Evolutionary conservation across 2,329 filamentous ascomycete genomes (phyloP).

Genomic region (Xylaria sp.): DNA sequence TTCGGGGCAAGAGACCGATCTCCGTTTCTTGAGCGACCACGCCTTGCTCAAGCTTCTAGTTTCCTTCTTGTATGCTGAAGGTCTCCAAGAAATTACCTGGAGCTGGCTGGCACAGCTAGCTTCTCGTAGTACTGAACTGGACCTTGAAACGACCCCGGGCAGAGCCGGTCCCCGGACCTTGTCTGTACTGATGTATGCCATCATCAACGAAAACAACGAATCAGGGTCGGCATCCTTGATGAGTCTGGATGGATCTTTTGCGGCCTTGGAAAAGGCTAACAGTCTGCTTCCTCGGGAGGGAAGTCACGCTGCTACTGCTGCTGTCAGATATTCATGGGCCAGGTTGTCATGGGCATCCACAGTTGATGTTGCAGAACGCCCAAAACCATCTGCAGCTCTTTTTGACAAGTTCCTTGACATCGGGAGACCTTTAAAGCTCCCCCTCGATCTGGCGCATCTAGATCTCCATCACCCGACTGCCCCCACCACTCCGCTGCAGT

Average conservation of each 20-base stretch:
- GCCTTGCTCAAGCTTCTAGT: constrained; percentile 49
- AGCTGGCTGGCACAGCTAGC: constrained; percentile 55
- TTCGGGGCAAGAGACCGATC: constrained; percentile 52
- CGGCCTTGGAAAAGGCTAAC: constrained; percentile 54
- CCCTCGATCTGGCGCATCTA: constrained; percentile 59
- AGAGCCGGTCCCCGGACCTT: constrained; percentile 39
- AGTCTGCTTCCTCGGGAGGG: constrained; percentile 46
- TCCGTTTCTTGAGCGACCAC: constrained; percentile 52
- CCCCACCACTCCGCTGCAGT: constrained; percentile 56
- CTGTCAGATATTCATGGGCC: constrained; percentile 53
- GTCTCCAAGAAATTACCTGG: constrained; percentile 58
- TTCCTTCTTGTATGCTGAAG: constrained; percentile 59
- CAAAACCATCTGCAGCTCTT: constrained; percentile 52
- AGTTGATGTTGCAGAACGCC: constrained; percentile 53
- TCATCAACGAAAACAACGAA: constrained; percentile 42
- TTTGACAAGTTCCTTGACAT: constrained; percentile 60
- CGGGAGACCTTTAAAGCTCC: constrained; percentile 48
- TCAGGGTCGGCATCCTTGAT: constrained; percentile 41
- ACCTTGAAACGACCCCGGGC: constrained; percentile 30
- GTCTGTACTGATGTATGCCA: constrained; percentile 47
- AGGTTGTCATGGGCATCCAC: constrained; percentile 59
- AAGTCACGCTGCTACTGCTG: constrained; percentile 42
- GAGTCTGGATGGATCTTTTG: constrained; percentile 58
- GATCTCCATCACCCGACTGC: constrained; percentile 59
- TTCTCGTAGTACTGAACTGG: constrained; percentile 24